phyloP scores from a whole-genome alignment of 1,139 yeast genomes.

The Suhomyces anneliseae region DNA sequence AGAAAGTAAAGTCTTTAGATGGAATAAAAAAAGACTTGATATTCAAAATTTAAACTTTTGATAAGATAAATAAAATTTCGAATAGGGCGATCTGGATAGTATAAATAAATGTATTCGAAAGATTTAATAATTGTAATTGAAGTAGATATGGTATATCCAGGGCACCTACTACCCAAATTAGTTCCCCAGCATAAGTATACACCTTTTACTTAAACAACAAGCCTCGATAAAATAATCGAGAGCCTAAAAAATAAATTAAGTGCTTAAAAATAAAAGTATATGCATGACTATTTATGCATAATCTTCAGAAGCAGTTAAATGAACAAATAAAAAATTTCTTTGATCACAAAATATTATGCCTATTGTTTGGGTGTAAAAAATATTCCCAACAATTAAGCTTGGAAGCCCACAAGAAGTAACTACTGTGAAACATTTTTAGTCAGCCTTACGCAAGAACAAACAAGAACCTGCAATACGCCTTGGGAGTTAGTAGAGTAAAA shows the following conservation, averaged over 20 bases:
- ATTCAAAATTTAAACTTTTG: too few relatives aligned
- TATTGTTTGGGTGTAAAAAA: neutral
- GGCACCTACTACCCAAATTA: conserved; percentile 5
- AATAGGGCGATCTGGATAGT: too few relatives aligned
- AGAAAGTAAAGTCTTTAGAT: too few relatives aligned
- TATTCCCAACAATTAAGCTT: neutral
- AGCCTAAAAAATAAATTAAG: neutral
- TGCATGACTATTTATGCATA: too few relatives aligned
- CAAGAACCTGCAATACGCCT: too few relatives aligned
- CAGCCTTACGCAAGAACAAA: too few relatives aligned
- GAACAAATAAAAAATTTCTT: too few relatives aligned
- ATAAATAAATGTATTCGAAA: too few relatives aligned
- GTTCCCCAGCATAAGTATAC: conserved; percentile 5
- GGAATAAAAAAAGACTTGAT: too few relatives aligned
- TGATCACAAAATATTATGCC: neutral
- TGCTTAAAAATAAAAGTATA: neutral
- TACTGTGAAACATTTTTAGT: neutral
- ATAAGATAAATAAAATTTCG: too few relatives aligned
- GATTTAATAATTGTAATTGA: conserved; percentile 1
- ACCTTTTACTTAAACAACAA: conserved; percentile 6
- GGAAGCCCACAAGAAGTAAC: neutral
- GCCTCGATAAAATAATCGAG: conserved; percentile 7
- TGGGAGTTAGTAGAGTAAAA: too few relatives aligned
- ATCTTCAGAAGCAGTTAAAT: too few relatives aligned
- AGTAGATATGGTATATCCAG: conserved; percentile 4